Percentiles rank a stretch among this genome's conserved stretches.
Evolutionary conservation across 1,139 yeast species (phyloP).

Genomic region (Blastobotrys buckinghamii): DNA sequence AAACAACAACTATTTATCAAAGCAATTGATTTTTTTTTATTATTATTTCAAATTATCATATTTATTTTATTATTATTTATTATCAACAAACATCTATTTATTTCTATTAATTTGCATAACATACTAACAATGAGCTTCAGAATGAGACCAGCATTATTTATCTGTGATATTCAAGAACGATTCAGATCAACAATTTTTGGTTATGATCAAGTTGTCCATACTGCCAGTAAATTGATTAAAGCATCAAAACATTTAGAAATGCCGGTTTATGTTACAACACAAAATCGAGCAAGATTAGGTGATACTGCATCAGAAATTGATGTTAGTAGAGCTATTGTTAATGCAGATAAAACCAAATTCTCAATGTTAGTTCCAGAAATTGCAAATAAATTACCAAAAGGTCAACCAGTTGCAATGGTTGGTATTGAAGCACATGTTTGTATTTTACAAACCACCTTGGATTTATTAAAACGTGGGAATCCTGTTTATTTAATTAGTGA

Average conservation of each 20-base stretch:
- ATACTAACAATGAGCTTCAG: slow-evolving; percentile 8
- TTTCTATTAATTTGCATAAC: no score
- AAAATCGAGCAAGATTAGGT: slow-evolving; percentile 24
- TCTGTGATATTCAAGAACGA: slow-evolving; percentile 26
- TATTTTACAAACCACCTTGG: slow-evolving; percentile 27
- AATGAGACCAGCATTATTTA: slow-evolving; percentile 25
- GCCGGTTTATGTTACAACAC: slow-evolving; percentile 29
- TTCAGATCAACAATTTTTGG: slow-evolving; percentile 22
- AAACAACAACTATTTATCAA: neutral
- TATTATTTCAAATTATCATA: neutral
- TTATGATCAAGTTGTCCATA: slow-evolving; percentile 22
- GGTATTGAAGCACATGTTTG: slow-evolving; percentile 30
- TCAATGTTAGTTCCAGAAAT: slow-evolving; percentile 26
- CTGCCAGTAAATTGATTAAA: slow-evolving; percentile 20
- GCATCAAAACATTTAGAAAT: slow-evolving; percentile 22
- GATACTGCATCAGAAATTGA: slow-evolving; percentile 25
- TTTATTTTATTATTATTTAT: neutral
- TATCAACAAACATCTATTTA: no score
- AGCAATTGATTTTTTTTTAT: neutral
- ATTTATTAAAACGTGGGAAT: slow-evolving; percentile 23
- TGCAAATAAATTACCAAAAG: slow-evolving; percentile 16
- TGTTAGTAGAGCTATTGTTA: slow-evolving; percentile 19
- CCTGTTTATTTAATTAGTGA: slow-evolving; percentile 27
- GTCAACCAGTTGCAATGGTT: slow-evolving; percentile 24
- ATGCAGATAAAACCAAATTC: slow-evolving; percentile 27